Conservation (phyloP, 306 rosid genomes). For the Prunus padus region DNA sequence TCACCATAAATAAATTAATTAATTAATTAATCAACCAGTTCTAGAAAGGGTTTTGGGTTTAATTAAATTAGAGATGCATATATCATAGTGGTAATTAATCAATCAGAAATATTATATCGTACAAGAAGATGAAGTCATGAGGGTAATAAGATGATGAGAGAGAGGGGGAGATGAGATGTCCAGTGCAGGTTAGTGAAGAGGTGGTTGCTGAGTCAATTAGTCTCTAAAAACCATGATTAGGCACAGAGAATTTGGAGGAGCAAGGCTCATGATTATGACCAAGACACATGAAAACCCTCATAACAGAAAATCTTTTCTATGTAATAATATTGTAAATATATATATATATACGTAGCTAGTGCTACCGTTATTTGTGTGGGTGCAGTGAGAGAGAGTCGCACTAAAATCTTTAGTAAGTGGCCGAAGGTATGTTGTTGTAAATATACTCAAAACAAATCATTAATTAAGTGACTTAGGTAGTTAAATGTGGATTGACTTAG, state of each 20-base stretch:
- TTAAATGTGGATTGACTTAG: not conserved
- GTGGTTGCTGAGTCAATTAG: constrained; percentile 42
- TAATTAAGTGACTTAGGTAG: constrained; percentile 8
- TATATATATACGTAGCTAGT: constrained; percentile 1
- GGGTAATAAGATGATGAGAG: too few relatives aligned
- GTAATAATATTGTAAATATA: not conserved
- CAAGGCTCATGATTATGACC: constrained; percentile 27
- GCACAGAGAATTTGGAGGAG: constrained; percentile 18
- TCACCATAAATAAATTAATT: not conserved
- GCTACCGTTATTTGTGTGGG: constrained; percentile 19
- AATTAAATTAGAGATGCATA: not conserved
- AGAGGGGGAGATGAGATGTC: constrained; percentile 22
- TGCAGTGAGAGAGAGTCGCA: not conserved
- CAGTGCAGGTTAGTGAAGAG: constrained; percentile 42
- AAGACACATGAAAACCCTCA: constrained; percentile 26
- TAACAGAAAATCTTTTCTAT: constrained; percentile 7
- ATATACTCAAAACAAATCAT: not conserved
- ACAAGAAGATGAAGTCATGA: too few relatives aligned
- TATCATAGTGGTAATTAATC: not conserved
- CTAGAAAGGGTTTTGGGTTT: not conserved
- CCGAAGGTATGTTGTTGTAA: not conserved
- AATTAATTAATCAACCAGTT: not conserved
- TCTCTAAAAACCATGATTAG: constrained; percentile 33
- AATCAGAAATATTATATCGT: not conserved
- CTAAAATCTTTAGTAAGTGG: constrained; percentile 3